These are phyloP conservation scores for Quercus parvula DNA, from an alignment of 306 rosid species.

Conservation along the genomic window DNA sequence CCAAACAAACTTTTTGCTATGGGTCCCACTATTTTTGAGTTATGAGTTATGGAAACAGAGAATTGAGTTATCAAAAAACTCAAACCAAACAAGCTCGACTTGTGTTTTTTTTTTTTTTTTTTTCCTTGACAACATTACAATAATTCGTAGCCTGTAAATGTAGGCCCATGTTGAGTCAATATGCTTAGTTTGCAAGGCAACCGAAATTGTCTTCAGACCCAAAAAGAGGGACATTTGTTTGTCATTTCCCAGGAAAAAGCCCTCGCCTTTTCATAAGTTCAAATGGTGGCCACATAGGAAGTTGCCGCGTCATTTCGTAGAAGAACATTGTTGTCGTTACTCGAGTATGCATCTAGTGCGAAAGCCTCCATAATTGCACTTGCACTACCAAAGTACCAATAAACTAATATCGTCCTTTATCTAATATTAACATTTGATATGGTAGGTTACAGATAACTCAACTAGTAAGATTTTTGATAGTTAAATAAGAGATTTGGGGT, in stretches of 20 bases:
- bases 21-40: no score
- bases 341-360: background rate
- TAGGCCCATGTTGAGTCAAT: no score
- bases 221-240: background rate
- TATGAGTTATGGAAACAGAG: no score
- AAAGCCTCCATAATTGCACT: background rate
- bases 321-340: background rate
- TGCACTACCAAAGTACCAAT: background rate
- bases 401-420: background rate
- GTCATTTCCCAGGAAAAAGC: background rate
- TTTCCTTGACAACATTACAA: no score
- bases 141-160: no score
- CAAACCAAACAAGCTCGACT: no score
- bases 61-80: no score
- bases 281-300: background rate
- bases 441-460: rapidly evolving
- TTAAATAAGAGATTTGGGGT: rapidly evolving
- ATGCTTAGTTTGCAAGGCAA: no score
- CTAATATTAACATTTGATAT: background rate
- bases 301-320: background rate
- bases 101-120: no score
- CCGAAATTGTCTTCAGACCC: no score
- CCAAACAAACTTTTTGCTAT: no score
- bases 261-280: background rate
- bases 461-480: rapidly evolving